A percentile compares a stretch with the other conserved stretches of the same genome.
Conservation (phyloP, 805 yeast genomes). For the Suhomyces prunicola region DNA sequence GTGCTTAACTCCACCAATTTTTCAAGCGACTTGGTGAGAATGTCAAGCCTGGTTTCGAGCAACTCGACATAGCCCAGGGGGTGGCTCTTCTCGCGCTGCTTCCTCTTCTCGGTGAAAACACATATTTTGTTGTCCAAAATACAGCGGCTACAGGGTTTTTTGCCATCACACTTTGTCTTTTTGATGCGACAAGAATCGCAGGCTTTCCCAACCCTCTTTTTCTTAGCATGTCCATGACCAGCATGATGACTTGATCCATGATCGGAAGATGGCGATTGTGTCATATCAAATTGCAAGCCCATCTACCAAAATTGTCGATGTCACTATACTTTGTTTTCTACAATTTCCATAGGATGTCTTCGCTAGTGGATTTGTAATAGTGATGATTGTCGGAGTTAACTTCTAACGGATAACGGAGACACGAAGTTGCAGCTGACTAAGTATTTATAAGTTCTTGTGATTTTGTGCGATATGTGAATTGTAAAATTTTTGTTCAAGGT, state of each 20-base stretch:
- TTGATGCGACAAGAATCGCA: slow-evolving; percentile 62
- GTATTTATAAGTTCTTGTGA: neutral
- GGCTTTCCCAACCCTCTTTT: slow-evolving; percentile 61
- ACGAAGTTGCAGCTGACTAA: neutral
- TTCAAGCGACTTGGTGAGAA: slow-evolving; percentile 50
- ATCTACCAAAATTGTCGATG: neutral
- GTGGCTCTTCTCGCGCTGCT: slow-evolving; percentile 51
- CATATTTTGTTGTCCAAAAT: slow-evolving; percentile 55
- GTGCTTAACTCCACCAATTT: slow-evolving; percentile 26
- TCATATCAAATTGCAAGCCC: neutral
- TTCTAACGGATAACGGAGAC: neutral
- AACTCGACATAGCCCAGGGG: slow-evolving; percentile 63
- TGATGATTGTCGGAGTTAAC: neutral
- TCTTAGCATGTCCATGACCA: slow-evolving; percentile 20
- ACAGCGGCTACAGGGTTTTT: slow-evolving; percentile 58
- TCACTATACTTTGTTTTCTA: neutral
- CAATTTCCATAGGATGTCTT: neutral
- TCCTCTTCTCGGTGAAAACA: slow-evolving; percentile 55
- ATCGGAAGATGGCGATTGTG: slow-evolving; percentile 1
- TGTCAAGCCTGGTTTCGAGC: slow-evolving; percentile 53
- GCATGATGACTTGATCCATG: neutral
- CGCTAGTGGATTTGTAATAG: neutral
- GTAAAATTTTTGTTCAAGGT: too few relatives aligned
- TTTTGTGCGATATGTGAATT: neutral
- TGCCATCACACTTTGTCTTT: slow-evolving; percentile 63